These are phyloP conservation scores for Colletotrichum coccodes DNA, from an alignment of 2,329 filamentous ascomycete species.

Conservation along the genomic window DNA sequence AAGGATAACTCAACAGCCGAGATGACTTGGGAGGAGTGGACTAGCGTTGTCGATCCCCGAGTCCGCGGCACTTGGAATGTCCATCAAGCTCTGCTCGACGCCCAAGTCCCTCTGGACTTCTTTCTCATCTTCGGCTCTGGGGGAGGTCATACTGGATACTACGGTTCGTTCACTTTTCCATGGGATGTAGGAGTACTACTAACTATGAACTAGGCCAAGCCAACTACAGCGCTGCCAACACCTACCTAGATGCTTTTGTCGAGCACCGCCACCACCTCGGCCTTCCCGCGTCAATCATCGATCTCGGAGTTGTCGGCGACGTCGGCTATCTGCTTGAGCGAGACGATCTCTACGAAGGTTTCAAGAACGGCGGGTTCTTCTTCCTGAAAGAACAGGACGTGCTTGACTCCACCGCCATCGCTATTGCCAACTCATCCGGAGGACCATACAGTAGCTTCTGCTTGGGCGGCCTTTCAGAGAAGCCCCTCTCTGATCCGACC, in stretches of 20 bases:
- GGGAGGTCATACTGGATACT: constrained; percentile 51
- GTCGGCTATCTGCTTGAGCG: constrained; percentile 42
- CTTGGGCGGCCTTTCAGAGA: constrained; percentile 10
- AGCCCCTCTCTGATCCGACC: constrained; percentile 10
- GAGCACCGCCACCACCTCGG: constrained; percentile 46
- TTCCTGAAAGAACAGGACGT: constrained; percentile 20
- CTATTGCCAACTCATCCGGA: constrained; percentile 1
- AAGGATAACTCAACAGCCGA: constrained; percentile 33
- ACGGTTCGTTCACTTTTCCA: too few species aligned
- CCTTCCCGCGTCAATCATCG: constrained; percentile 49
- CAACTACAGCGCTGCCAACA: constrained; percentile 53
- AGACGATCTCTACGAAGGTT: constrained; percentile 10
- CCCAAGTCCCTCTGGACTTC: constrained; percentile 45
- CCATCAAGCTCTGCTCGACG: constrained; percentile 43
- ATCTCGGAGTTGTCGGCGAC: constrained; percentile 49
- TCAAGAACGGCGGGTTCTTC: constrained; percentile 21
- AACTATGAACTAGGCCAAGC: constrained; percentile 42
- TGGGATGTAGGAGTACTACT: too few species aligned
- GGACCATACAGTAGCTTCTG: constrained; percentile 19
- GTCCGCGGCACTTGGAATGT: constrained; percentile 53
- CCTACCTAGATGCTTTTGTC: constrained; percentile 51
- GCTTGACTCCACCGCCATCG: constrained; percentile 3
- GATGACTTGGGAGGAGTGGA: constrained; percentile 49
- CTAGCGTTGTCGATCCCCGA: constrained; percentile 44
- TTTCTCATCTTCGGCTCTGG: constrained; percentile 60